Conservation (phyloP, 495 filamentous ascomycete species). For the Aspergillus haitiensis region DNA sequence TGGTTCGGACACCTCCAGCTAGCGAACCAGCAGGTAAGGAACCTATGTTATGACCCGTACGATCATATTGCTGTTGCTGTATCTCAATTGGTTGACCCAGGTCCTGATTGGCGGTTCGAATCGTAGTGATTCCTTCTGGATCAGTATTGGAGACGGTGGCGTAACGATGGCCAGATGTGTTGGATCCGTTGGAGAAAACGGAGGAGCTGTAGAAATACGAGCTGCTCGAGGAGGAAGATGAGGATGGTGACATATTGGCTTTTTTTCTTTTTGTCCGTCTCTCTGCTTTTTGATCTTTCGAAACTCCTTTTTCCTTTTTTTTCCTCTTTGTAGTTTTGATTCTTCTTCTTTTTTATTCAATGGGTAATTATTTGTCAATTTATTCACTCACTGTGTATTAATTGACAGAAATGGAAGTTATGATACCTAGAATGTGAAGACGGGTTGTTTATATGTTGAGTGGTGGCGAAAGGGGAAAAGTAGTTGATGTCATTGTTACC, state of each 20-base stretch:
- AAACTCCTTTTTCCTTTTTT: constrained; percentile 13
- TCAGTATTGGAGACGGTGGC: constrained; percentile 38
- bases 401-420: background rate
- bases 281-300: background rate
- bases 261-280: no score
- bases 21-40: constrained; percentile 12
- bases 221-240: constrained; percentile 37
- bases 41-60: constrained; percentile 36
- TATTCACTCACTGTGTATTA: no score
- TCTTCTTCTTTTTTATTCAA: no score
- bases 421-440: background rate
- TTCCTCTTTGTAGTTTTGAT: background rate
- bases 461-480: background rate
- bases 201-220: constrained; percentile 24
- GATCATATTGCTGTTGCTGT: constrained; percentile 41
- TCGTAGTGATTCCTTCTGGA: constrained; percentile 37
- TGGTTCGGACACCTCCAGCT: constrained; percentile 30
- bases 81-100: constrained; percentile 37
- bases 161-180: constrained; percentile 38
- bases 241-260: constrained; percentile 12
- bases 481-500: constrained; percentile 3
- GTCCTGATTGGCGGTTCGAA: constrained; percentile 41
- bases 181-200: constrained; percentile 27
- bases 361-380: no score
- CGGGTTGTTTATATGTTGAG: background rate